Evolutionary conservation across 768 basidiomycete species (phyloP).

Genomic region (Phaeotremella skinneri): DNA sequence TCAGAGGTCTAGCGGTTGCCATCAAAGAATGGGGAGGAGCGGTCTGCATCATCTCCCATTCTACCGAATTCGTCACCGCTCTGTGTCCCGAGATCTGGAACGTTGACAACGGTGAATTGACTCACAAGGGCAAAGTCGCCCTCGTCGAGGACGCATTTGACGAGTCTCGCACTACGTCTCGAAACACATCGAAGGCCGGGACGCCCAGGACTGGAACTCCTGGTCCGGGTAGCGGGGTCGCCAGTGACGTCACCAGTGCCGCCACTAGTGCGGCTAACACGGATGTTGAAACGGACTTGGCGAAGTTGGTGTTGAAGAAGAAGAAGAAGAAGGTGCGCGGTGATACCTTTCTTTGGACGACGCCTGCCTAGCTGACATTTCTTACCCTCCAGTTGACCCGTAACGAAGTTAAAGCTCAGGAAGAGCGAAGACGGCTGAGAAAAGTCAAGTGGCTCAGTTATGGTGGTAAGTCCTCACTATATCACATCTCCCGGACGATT

Average conservation of each 20-base stretch:
- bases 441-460: constrained; percentile 78
- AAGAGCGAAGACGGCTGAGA: constrained; percentile 75
- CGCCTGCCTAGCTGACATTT: not conserved
- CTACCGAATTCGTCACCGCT: constrained; percentile 55
- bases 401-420: constrained; percentile 72
- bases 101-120: constrained; percentile 78
- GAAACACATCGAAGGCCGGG: constrained; percentile 65
- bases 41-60: constrained; percentile 84
- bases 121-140: constrained; percentile 81
- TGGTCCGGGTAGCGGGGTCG: constrained; percentile 60
- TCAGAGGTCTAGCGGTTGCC: constrained; percentile 85
- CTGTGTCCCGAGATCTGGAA: constrained; percentile 86
- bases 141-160: constrained; percentile 80
- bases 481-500: too few relatives aligned
- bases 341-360: not conserved
- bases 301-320: constrained; percentile 53
- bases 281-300: constrained; percentile 38
- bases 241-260: constrained; percentile 61
- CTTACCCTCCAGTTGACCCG: constrained; percentile 36
- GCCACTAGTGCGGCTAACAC: constrained; percentile 49
- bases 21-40: constrained; percentile 88
- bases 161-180: constrained; percentile 70
- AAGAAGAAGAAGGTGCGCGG: constrained; percentile 83
- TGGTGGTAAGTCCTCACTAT: constrained; percentile 60
- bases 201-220: constrained; percentile 61